Conservation (phyloP, 805 yeast species). For the Jamesozyma lodderae region DNA sequence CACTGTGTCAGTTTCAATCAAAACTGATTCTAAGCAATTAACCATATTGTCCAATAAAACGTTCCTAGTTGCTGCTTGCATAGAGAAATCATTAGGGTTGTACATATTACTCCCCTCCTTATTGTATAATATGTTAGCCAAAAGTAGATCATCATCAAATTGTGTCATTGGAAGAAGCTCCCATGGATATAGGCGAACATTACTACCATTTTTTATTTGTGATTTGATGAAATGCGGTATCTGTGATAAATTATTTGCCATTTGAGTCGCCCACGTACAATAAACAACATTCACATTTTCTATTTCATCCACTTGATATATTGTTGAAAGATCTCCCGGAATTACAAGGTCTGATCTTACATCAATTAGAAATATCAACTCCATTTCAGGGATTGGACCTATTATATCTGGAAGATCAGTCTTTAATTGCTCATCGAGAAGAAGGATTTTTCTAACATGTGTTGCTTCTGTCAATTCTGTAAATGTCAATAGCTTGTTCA, state of each 20-base stretch:
- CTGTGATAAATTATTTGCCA: conserved; percentile 5
- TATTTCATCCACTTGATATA: conserved; percentile 3
- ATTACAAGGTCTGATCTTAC: conserved; percentile 18
- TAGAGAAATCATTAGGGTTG: conserved; percentile 13
- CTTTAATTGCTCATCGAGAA: conserved; percentile 15
- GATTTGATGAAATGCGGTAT: conserved; percentile 19
- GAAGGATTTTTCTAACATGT: conserved; percentile 21
- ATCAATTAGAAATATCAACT: conserved; percentile 22
- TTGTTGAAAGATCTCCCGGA: conserved; percentile 8
- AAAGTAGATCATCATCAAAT: conserved; percentile 22
- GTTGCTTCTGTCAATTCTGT: conserved; percentile 22
- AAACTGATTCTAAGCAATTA: conserved; percentile 16
- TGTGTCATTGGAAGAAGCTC: conserved; percentile 19
- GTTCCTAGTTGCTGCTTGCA: conserved; percentile 20
- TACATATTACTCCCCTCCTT: conserved; percentile 21
- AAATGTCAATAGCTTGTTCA: conserved; percentile 22
- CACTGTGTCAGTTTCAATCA: conserved; percentile 17
- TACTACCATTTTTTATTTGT: conserved; percentile 9
- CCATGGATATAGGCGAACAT: conserved; percentile 16
- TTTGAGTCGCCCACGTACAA: conserved; percentile 15
- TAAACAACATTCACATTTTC: conserved; percentile 10
- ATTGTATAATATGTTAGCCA: conserved; percentile 19
- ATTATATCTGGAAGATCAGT: conserved; percentile 12
- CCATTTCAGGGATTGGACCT: conserved; percentile 6
- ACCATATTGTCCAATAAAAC: conserved; percentile 24